phyloP scores from a whole-genome alignment of 139 green algal species.

The Zygnema circumcarinatum region DNA sequence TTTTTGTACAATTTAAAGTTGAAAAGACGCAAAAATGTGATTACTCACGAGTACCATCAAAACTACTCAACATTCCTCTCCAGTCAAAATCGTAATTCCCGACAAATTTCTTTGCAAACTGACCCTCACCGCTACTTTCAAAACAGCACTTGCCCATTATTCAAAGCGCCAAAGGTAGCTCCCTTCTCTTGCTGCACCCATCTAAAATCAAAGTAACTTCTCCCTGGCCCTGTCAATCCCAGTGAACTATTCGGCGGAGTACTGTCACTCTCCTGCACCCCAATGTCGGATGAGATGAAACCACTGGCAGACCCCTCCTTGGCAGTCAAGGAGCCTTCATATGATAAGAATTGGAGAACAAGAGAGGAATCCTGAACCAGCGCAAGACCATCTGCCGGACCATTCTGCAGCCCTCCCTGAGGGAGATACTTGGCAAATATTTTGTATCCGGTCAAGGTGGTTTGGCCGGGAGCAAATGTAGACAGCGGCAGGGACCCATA shows the following conservation, averaged over 20 bases:
- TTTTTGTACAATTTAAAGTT: too few relatives aligned
- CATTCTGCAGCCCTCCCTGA: slow-evolving; percentile 29
- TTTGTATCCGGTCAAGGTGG: not conserved
- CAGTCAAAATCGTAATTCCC: too few relatives aligned
- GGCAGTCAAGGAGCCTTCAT: slow-evolving; percentile 34
- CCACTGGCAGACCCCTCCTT: slow-evolving; percentile 15
- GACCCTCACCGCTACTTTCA: too few relatives aligned
- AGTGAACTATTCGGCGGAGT: not conserved
- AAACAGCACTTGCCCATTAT: slow-evolving; percentile 9
- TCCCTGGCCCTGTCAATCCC: slow-evolving; percentile 14
- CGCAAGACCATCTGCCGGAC: slow-evolving; percentile 33
- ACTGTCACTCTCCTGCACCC: slow-evolving; percentile 33
- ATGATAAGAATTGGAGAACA: slow-evolving; percentile 49
- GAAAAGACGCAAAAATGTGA: too few relatives aligned
- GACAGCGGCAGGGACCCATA: slow-evolving; percentile 13
- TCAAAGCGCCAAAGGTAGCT: not conserved
- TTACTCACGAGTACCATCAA: too few relatives aligned
- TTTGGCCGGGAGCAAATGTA: slow-evolving; percentile 2
- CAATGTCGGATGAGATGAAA: slow-evolving; percentile 22
- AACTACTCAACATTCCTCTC: too few relatives aligned
- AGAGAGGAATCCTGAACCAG: not conserved
- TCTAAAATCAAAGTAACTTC: slow-evolving; percentile 10
- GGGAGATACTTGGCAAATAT: slow-evolving; percentile 3
- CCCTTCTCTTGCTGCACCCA: not conserved
- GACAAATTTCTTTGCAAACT: too few relatives aligned